Evolutionary conservation across 2,329 filamentous ascomycete genomes (phyloP).

Genomic region (Microdochium nivale): DNA sequence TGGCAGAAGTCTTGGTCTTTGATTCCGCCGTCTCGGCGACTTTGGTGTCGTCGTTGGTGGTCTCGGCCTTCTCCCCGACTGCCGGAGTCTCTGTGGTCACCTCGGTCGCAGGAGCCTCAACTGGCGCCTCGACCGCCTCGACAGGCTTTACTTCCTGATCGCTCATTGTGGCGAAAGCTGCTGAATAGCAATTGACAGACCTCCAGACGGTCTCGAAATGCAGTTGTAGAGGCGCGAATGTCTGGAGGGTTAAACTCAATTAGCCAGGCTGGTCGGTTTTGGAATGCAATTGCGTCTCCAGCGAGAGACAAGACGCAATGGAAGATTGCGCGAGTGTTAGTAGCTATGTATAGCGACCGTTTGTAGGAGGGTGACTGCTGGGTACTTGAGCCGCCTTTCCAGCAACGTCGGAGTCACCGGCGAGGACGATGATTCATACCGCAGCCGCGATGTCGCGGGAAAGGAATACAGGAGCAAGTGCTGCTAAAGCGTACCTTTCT

Average conservation of each 20-base stretch:
- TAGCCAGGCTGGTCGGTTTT: not conserved
- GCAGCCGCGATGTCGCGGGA: too few relatives aligned
- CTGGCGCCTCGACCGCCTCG: constrained; percentile 19
- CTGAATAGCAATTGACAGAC: not conserved
- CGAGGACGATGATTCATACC: too few relatives aligned
- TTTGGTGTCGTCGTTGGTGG: constrained; percentile 14
- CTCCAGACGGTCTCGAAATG: not conserved
- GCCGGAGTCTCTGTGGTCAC: constrained; percentile 5
- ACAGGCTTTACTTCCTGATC: constrained; percentile 29
- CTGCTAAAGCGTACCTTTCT: not conserved
- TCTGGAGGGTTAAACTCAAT: not conserved
- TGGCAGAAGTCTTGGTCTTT: constrained; percentile 2
- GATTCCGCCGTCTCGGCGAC: constrained; percentile 9
- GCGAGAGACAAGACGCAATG: too few relatives aligned
- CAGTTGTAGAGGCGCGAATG: not conserved
- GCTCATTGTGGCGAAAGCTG: constrained; percentile 13
- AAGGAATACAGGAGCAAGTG: not conserved
- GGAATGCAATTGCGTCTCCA: too few relatives aligned
- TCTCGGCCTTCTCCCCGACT: constrained; percentile 11
- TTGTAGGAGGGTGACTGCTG: too few relatives aligned
- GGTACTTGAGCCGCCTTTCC: too few relatives aligned
- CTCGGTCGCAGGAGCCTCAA: constrained; percentile 4
- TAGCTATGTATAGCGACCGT: too few relatives aligned
- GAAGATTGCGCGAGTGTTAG: too few relatives aligned
- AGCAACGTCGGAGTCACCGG: too few relatives aligned